These are phyloP conservation scores for Eucalyptus brandiana DNA, from an alignment of 345 rosid genomes.

Conservation along the genomic window DNA sequence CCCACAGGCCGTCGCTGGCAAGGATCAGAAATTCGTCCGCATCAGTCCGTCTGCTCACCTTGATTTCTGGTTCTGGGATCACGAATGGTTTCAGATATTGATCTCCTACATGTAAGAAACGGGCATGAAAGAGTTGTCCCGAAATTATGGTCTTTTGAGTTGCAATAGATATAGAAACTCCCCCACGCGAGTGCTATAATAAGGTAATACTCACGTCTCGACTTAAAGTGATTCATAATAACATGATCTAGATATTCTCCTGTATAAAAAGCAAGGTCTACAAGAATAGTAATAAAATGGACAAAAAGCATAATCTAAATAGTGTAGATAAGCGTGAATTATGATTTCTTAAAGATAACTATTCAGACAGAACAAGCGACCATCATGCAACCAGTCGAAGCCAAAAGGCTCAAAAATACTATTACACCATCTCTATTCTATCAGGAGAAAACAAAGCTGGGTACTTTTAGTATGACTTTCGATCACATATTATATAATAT, in stretches of 20 bases:
- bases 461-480: background rate
- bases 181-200: background rate
- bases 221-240: background rate
- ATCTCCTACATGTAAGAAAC: slow-evolving; percentile 26
- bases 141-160: background rate
- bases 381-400: background rate
- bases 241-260: background rate
- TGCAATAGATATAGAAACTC: background rate
- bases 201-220: background rate
- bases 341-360: background rate
- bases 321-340: background rate
- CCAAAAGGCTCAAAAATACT: background rate
- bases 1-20: slow-evolving; percentile 83
- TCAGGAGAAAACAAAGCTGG: background rate
- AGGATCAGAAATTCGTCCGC: slow-evolving; percentile 58
- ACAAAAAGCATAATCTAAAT: background rate
- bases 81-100: slow-evolving; percentile 43
- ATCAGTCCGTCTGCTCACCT: slow-evolving; percentile 10
- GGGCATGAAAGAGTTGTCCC: background rate
- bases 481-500: background rate
- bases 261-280: background rate
- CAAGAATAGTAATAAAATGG: background rate
- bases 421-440: background rate
- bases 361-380: background rate
- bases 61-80: slow-evolving; percentile 44